These are phyloP conservation scores for Aspergillus leporis DNA, from an alignment of 495 filamentous ascomycete genomes.

Conservation along the genomic window DNA sequence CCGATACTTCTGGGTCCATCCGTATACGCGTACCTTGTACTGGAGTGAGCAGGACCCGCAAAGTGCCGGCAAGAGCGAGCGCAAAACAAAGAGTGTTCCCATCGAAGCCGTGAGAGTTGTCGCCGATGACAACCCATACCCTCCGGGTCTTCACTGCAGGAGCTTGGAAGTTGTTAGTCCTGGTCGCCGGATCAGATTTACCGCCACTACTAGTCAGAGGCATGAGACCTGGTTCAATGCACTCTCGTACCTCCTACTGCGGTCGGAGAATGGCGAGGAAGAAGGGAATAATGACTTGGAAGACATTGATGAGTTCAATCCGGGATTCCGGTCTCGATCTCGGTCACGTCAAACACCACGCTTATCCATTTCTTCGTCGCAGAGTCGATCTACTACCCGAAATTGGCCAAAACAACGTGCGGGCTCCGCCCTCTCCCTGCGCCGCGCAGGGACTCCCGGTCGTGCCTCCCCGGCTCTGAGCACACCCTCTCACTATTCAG, in stretches of 20 bases:
- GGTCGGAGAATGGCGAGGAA: constrained; percentile 60
- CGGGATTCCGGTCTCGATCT: constrained; percentile 57
- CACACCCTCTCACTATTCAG: constrained; percentile 44
- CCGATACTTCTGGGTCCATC: constrained; percentile 98
- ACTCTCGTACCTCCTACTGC: constrained; percentile 84
- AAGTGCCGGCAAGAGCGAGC: constrained; percentile 69
- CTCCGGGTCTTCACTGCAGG: constrained; percentile 90
- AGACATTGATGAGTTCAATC: constrained; percentile 90
- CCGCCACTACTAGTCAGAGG: constrained; percentile 86
- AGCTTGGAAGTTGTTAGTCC: constrained; percentile 89
- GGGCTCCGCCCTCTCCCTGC: constrained; percentile 47
- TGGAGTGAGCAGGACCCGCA: constrained; percentile 93
- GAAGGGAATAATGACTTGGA: constrained; percentile 64
- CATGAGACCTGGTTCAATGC: constrained; percentile 99
- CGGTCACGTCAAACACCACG: constrained; percentile 56
- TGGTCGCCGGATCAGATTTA: constrained; percentile 85
- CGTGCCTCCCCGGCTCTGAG: constrained; percentile 44
- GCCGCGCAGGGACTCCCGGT: constrained; percentile 42
- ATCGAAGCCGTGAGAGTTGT: constrained; percentile 93
- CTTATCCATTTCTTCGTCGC: constrained; percentile 80
- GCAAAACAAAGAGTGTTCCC: constrained; percentile 89
- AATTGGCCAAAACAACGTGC: constrained; percentile 55
- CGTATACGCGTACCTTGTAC: constrained; percentile 94
- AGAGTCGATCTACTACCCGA: constrained; percentile 66
- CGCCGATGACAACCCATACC: constrained; percentile 94